Conservation (phyloP, 495 filamentous ascomycete genomes). For the Hypoxylon rickii region DNA sequence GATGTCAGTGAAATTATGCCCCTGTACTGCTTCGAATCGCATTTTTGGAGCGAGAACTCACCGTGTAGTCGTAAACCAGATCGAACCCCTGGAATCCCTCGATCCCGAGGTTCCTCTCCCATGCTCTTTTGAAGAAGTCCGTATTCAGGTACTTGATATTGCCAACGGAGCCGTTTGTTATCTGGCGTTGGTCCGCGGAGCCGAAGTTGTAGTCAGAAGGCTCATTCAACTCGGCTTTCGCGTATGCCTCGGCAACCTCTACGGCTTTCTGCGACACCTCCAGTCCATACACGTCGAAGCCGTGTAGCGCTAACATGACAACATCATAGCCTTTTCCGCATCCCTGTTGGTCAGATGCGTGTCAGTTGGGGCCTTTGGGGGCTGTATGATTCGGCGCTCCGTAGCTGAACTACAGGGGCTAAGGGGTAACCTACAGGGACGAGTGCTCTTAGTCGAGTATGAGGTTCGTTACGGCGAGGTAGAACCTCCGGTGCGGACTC, state of each 20-base stretch:
- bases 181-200: constrained; percentile 36
- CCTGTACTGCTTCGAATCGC: background rate
- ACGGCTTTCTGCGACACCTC: constrained; percentile 66
- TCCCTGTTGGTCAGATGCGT: constrained; percentile 44
- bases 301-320: constrained; percentile 66
- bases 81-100: constrained; percentile 61
- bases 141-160: constrained; percentile 61
- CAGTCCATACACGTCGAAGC: constrained; percentile 73
- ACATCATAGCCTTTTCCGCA: constrained; percentile 79
- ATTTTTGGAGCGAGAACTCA: constrained; percentile 40
- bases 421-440: constrained; percentile 4
- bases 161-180: constrained; percentile 49
- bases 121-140: constrained; percentile 73
- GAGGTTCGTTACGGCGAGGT: background rate
- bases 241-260: constrained; percentile 51
- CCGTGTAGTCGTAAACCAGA: constrained; percentile 80
- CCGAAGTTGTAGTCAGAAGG: constrained; percentile 50
- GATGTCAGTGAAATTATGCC: background rate
- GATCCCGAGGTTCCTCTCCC: constrained; percentile 50
- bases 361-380: too few relatives aligned
- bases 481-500: constrained; percentile 27
- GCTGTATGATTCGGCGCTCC: background rate
- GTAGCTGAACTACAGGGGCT: background rate
- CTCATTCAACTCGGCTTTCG: constrained; percentile 11
- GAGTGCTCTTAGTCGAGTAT: constrained; percentile 6